Conservation (phyloP, 179 eudicot species). For the Pouteria campechiana region DNA sequence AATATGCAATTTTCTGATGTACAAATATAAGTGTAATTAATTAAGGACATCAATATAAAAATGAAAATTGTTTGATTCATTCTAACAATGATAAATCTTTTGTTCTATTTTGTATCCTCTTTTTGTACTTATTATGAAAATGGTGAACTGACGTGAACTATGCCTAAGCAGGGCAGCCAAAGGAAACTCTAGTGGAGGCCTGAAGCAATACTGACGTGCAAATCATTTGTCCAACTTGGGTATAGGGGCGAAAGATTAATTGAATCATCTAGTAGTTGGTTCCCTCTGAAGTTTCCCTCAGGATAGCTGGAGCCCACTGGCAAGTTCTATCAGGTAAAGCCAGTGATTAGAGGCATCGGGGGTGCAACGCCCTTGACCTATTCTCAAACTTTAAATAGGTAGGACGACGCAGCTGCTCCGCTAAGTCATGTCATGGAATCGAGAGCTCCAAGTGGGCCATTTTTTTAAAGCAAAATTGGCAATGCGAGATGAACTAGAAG, state of each 20-base stretch:
- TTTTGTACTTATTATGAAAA: too few relatives aligned
- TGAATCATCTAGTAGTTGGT: constrained; percentile 8
- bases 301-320: too few relatives aligned
- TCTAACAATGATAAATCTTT: too few relatives aligned
- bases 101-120: too few relatives aligned
- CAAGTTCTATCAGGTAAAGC: constrained; percentile 1
- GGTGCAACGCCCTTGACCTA: constrained; percentile 11
- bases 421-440: constrained; percentile 9
- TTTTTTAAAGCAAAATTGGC: constrained; percentile 14
- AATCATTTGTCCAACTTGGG: not conserved
- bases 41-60: too few relatives aligned
- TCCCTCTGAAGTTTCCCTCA: not conserved
- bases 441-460: constrained; percentile 15
- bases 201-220: constrained; percentile 1
- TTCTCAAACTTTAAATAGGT: constrained; percentile 15
- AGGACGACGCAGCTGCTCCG: constrained; percentile 6
- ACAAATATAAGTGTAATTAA: too few relatives aligned
- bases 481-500: constrained; percentile 21
- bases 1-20: too few relatives aligned
- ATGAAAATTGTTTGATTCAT: too few relatives aligned
- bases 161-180: not conserved
- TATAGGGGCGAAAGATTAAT: constrained; percentile 5
- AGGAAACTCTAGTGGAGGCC: constrained; percentile 4
- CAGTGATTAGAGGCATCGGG: constrained; percentile 4
- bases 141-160: not conserved